A percentile compares a stretch with the other conserved stretches of the same genome.
Conservation (phyloP, 768 basidiomycete genomes). For the Tubosaeta sp. region DNA sequence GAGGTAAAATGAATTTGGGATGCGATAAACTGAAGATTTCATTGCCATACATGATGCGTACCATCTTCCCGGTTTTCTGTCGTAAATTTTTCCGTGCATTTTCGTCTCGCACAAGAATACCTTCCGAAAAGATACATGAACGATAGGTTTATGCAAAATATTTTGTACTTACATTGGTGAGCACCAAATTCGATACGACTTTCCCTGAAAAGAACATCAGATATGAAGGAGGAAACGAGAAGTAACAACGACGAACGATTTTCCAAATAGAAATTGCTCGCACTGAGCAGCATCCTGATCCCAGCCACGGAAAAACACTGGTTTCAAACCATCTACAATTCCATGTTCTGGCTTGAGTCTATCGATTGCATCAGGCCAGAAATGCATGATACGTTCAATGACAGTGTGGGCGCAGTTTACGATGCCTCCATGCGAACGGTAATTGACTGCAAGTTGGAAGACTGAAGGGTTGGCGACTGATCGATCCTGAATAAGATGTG, state of each 20-base stretch:
- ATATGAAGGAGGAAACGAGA: background rate
- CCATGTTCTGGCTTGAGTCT: constrained; percentile 51
- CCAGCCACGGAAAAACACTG: constrained; percentile 53
- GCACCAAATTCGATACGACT: constrained; percentile 57
- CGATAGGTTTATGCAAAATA: background rate
- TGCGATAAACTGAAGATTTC: fast-evolving
- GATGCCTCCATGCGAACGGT: constrained; percentile 70
- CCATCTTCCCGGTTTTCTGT: constrained; percentile 53
- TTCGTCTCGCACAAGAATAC: constrained; percentile 66
- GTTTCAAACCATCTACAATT: constrained; percentile 48
- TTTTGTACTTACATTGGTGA: constrained; percentile 49
- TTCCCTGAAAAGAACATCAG: constrained; percentile 33
- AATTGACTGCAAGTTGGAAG: constrained; percentile 63
- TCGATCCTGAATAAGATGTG: constrained; percentile 7
- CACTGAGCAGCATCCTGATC: constrained; percentile 39
- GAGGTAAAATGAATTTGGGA: background rate
- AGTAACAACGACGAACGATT: constrained; percentile 32
- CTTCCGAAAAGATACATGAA: constrained; percentile 30
- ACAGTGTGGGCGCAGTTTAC: constrained; percentile 66
- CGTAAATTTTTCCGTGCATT: constrained; percentile 44
- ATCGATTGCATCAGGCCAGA: constrained; percentile 68
- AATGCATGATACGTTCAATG: constrained; percentile 54
- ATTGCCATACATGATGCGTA: constrained; percentile 49
- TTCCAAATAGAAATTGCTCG: constrained; percentile 55
- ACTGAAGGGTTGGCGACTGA: constrained; percentile 28